These are phyloP conservation scores for Neoscytalidium dimidiatum DNA, from an alignment of 2,329 filamentous ascomycete species.

Conservation along the genomic window DNA sequence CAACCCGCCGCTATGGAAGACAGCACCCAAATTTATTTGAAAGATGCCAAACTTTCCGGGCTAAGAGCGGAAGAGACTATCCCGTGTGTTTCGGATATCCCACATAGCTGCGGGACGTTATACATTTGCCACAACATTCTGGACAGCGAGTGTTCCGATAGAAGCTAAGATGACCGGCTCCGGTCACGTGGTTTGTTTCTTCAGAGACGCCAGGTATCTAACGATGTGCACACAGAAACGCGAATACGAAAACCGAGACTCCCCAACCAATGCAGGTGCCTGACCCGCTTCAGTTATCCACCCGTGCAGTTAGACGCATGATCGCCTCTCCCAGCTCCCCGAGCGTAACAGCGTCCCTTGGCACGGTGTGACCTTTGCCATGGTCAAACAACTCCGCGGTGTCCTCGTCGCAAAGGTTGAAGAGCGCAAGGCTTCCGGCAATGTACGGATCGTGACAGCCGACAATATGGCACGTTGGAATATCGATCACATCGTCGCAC, in stretches of 20 bases:
- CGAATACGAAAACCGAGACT: not conserved
- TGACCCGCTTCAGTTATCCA: not conserved
- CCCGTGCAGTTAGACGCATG: conserved; percentile 28
- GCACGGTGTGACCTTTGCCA: conserved; percentile 65
- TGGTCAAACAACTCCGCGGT: conserved; percentile 64
- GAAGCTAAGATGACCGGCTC: not conserved
- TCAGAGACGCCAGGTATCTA: not conserved
- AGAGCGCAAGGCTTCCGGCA: conserved; percentile 61
- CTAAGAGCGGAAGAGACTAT: too few species aligned
- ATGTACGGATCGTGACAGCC: conserved; percentile 59
- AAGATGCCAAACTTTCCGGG: too few species aligned
- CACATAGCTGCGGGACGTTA: too few species aligned
- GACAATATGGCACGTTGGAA: conserved; percentile 44
- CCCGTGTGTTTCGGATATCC: too few species aligned
- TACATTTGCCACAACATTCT: too few species aligned
- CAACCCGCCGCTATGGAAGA: not conserved
- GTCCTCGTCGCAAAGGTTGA: conserved; percentile 63
- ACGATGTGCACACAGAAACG: not conserved
- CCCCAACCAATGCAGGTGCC: not conserved
- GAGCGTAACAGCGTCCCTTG: conserved; percentile 38
- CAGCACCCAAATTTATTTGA: too few species aligned
- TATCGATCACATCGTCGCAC: conserved; percentile 40
- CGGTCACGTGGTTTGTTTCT: not conserved
- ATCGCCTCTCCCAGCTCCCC: conserved; percentile 33
- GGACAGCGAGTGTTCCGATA: not conserved